phyloP scores from a whole-genome alignment of 1,284 basidiomycete genomes.

The Limonomyces culmigenus region DNA sequence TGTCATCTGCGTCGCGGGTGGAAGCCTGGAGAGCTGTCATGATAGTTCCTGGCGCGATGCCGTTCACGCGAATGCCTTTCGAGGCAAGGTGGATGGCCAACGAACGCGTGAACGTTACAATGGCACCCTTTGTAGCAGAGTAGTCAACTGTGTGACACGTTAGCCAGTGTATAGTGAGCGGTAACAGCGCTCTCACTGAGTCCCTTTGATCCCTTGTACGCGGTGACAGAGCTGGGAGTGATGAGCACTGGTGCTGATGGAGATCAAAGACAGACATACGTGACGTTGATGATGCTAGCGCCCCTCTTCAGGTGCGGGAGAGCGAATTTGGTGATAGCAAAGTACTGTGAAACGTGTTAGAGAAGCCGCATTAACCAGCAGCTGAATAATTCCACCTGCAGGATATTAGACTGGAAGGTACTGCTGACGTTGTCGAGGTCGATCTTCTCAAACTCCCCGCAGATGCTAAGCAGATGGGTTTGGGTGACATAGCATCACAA shows the following conservation, averaged over 20 bases:
- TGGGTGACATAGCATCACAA: not conserved
- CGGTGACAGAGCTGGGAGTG: conserved; percentile 44
- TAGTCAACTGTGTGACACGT: conserved; percentile 36
- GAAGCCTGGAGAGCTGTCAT: conserved; percentile 37
- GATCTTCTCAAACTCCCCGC: conserved; percentile 25
- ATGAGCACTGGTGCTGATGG: too few species aligned
- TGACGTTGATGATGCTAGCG: conserved; percentile 43
- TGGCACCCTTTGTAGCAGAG: conserved; percentile 39
- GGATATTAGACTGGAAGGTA: conserved; percentile 38
- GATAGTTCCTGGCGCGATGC: conserved; percentile 35
- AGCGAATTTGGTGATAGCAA: conserved; percentile 19
- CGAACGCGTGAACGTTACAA: conserved; percentile 35
- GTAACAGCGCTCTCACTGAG: not conserved
- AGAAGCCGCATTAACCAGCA: conserved; percentile 8
- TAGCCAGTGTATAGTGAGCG: conserved; percentile 4
- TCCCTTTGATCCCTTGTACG: conserved; percentile 25
- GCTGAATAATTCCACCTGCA: conserved; percentile 37
- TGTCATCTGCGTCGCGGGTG: conserved; percentile 30
- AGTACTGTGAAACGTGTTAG: not conserved
- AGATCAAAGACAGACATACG: too few species aligned
- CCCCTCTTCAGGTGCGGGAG: conserved; percentile 45
- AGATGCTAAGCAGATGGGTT: conserved; percentile 8
- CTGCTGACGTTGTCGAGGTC: conserved; percentile 31
- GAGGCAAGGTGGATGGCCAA: conserved; percentile 37
- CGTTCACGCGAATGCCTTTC: conserved; percentile 40